These are phyloP conservation scores for Angophora floribunda DNA, from an alignment of 345 rosid genomes.

Conservation along the genomic window DNA sequence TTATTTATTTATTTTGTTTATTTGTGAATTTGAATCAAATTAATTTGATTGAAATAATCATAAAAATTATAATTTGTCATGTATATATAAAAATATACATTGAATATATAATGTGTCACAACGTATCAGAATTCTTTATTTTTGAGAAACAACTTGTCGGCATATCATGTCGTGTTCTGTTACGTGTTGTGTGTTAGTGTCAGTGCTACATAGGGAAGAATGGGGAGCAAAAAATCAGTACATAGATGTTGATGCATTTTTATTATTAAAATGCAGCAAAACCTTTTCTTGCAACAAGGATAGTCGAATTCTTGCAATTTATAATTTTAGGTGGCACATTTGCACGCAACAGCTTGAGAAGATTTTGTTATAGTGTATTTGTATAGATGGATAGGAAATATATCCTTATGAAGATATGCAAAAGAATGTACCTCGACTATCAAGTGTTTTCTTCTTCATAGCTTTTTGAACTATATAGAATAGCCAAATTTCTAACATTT, in stretches of 20 bases:
- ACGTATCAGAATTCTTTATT: no score
- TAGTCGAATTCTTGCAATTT: neutral
- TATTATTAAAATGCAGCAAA: neutral
- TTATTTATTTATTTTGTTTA: no score
- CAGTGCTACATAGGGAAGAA: no score
- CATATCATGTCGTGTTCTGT: no score
- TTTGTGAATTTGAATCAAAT: no score
- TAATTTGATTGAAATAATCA: no score
- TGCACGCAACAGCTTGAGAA: neutral
- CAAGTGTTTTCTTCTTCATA: neutral
- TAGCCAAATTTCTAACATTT: neutral
- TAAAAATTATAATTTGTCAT: no score
- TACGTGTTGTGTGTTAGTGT: no score
- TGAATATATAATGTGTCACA: no score
- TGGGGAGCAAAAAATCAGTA: neutral
- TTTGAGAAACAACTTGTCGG: no score
- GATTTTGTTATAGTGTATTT: neutral
- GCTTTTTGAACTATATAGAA: neutral
- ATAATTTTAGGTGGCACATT: neutral
- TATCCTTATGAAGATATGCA: neutral
- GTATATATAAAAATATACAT: no score
- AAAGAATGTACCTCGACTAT: neutral
- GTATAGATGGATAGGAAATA: neutral
- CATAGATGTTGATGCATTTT: neutral
- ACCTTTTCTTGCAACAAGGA: neutral